These are phyloP conservation scores for Elaeis oleifera DNA, from an alignment of 202 grass and related monocot genomes.

Conservation along the genomic window DNA sequence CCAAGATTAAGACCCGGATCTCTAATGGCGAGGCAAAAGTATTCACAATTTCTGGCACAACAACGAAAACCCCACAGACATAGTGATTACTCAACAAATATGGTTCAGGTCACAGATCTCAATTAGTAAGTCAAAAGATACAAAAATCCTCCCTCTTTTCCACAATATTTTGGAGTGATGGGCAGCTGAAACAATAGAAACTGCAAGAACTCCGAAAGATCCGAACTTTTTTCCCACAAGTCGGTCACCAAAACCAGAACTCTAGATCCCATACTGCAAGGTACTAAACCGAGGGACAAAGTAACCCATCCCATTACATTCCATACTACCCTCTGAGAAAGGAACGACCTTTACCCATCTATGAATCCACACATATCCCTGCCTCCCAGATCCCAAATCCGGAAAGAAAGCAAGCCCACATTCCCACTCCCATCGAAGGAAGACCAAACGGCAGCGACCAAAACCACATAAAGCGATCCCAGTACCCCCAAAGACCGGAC, in stretches of 20 bases:
- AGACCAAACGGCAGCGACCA: constrained; percentile 7
- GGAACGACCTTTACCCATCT: too few relatives aligned
- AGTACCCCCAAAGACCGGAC: background rate
- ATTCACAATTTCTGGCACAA: background rate
- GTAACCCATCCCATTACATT: too few relatives aligned
- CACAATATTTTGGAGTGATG: too few relatives aligned
- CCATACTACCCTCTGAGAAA: too few relatives aligned
- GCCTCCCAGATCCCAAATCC: constrained; percentile 30
- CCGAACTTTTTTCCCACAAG: too few relatives aligned
- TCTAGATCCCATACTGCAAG: constrained; percentile 5
- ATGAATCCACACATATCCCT: background rate
- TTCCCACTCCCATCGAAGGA: constrained; percentile 6
- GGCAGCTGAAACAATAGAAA: background rate
- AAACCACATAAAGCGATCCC: background rate
- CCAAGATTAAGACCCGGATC: constrained; percentile 19
- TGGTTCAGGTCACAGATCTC: background rate
- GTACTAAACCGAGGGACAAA: too few relatives aligned
- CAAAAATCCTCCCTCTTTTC: too few relatives aligned
- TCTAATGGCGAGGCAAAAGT: constrained; percentile 12
- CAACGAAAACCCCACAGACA: too few relatives aligned
- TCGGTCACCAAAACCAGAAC: background rate
- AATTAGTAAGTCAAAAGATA: too few relatives aligned
- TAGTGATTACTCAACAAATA: background rate
- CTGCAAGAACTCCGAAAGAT: constrained; percentile 2
- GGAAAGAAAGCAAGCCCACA: constrained; percentile 12